These are phyloP conservation scores for Paxillus involutus DNA, from an alignment of 768 basidiomycete genomes.

Conservation along the genomic window DNA sequence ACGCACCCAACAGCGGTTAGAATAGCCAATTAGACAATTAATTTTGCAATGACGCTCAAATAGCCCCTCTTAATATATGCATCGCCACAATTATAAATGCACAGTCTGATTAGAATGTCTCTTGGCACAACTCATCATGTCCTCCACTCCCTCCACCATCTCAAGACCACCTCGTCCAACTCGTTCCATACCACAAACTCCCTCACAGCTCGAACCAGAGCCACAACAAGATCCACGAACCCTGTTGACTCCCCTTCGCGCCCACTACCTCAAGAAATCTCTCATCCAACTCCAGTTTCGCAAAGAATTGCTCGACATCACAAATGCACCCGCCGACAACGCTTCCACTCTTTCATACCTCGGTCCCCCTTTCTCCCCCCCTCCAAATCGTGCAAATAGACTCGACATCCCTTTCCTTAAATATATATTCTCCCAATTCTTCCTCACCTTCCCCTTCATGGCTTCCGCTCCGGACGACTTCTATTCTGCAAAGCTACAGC, in stretches of 20 bases:
- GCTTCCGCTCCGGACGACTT: slow-evolving; percentile 86
- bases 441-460: slow-evolving; percentile 95
- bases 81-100: background rate
- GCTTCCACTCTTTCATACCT: slow-evolving; percentile 80
- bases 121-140: too few species aligned
- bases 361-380: slow-evolving; percentile 82
- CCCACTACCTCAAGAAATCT: slow-evolving; percentile 98
- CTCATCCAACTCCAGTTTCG: slow-evolving; percentile 85
- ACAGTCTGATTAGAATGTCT: background rate
- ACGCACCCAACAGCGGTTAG: slow-evolving; percentile 24
- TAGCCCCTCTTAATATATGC: background rate
- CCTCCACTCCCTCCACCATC: too few species aligned
- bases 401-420: slow-evolving; percentile 85
- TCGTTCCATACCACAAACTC: slow-evolving; percentile 1
- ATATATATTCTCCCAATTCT: slow-evolving; percentile 89
- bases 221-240: slow-evolving; percentile 2
- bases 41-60: background rate
- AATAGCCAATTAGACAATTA: background rate
- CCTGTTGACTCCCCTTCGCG: slow-evolving; percentile 80
- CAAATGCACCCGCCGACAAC: slow-evolving; percentile 41
- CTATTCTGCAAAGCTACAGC: slow-evolving; percentile 93
- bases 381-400: slow-evolving; percentile 53
- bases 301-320: slow-evolving; percentile 72
- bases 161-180: slow-evolving; percentile 11
- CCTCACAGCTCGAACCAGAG: background rate